phyloP scores from a whole-genome alignment of 495 filamentous ascomycete genomes.

The Penicillium daleae region DNA sequence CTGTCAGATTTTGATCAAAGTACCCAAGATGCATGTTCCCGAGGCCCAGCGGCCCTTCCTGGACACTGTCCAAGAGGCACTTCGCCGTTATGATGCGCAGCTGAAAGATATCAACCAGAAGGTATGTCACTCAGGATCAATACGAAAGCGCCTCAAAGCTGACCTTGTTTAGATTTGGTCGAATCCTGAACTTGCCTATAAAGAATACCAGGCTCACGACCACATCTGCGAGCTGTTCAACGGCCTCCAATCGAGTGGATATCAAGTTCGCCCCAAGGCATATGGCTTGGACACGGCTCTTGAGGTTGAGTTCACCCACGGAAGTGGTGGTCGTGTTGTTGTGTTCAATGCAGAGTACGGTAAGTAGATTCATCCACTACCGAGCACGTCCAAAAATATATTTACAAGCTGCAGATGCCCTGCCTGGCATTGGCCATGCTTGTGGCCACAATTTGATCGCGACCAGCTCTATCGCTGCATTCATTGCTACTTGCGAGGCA shows the following conservation, averaged over 20 bases:
- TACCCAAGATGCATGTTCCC: constrained; percentile 32
- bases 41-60: constrained; percentile 33
- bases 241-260: constrained; percentile 30
- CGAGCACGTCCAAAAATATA: not conserved
- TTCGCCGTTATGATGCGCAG: constrained; percentile 36
- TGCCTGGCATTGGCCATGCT: constrained; percentile 51
- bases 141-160: not conserved
- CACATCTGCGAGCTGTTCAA: constrained; percentile 52
- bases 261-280: constrained; percentile 44
- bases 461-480: constrained; percentile 49
- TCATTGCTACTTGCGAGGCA: constrained; percentile 43
- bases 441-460: constrained; percentile 55
- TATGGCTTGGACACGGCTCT: constrained; percentile 61
- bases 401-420: constrained; percentile 30
- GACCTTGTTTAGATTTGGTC: constrained; percentile 40
- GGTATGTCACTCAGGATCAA: constrained; percentile 26
- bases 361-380: not conserved
- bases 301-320: constrained; percentile 55
- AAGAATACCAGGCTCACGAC: constrained; percentile 57
- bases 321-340: constrained; percentile 50
- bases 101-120: constrained; percentile 52
- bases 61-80: constrained; percentile 33
- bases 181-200: constrained; percentile 59
- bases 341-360: constrained; percentile 64
- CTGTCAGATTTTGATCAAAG: not conserved